Evolutionary conservation across 805 yeast genomes (phyloP).

Genomic region (Wickerhamiella alocasiicola): DNA sequence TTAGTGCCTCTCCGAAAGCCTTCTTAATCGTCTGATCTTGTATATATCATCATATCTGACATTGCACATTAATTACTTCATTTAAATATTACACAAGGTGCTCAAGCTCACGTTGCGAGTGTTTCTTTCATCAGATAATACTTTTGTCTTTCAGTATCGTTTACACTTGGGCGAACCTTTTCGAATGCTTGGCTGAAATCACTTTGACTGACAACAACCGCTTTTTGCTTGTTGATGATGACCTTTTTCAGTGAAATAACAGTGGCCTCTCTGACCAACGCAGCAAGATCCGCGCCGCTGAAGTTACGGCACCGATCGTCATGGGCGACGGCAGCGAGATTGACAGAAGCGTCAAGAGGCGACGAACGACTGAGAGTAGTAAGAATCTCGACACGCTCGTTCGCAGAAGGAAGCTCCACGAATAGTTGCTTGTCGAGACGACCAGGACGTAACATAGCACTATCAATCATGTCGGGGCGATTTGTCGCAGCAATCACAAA

Average conservation of each 20-base stretch:
- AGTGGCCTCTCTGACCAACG: constrained; percentile 89
- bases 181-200: constrained; percentile 65
- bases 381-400: constrained; percentile 72
- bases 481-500: constrained; percentile 95
- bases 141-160: constrained; percentile 66
- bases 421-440: constrained; percentile 85
- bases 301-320: constrained; percentile 78
- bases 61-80: too few relatives aligned
- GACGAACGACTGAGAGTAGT: constrained; percentile 63
- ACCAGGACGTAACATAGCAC: constrained; percentile 97
- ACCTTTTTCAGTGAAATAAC: constrained; percentile 56
- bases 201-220: constrained; percentile 41
- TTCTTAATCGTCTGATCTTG: too few relatives aligned
- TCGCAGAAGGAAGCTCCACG: constrained; percentile 73
- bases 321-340: constrained; percentile 47
- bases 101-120: constrained; percentile 38
- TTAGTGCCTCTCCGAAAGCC: too few relatives aligned
- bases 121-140: constrained; percentile 63
- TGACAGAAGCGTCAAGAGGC: constrained; percentile 55
- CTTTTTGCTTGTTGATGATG: constrained; percentile 22
- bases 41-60: neutral
- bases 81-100: neutral
- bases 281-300: constrained; percentile 92
- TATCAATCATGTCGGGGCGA: constrained; percentile 95
- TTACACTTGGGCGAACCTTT: constrained; percentile 79